Evolutionary conservation across 2,329 filamentous ascomycete genomes (phyloP).

Genomic region (Hymenoscyphus repandus): DNA sequence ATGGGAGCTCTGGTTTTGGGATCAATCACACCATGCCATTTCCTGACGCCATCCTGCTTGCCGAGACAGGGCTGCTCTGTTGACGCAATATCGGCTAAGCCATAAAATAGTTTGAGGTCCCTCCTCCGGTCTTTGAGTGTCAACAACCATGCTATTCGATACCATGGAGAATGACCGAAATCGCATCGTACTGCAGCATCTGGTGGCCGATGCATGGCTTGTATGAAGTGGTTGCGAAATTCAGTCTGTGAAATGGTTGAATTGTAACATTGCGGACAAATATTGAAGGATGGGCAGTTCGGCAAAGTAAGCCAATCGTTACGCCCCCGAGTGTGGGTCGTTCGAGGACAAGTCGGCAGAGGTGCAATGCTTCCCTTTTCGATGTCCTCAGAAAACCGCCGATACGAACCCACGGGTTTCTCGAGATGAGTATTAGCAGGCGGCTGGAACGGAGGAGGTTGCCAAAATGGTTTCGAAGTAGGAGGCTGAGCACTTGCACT

Average conservation of each 20-base stretch:
- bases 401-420: constrained; percentile 42
- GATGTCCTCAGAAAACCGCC: constrained; percentile 51
- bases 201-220: constrained; percentile 51
- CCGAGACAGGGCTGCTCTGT: constrained; percentile 55
- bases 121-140: constrained; percentile 64
- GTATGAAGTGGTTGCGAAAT: constrained; percentile 63
- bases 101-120: constrained; percentile 64
- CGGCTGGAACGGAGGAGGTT: constrained; percentile 41
- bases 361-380: constrained; percentile 38
- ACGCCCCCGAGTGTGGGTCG: constrained; percentile 53
- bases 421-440: constrained; percentile 29
- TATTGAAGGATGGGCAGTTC: constrained; percentile 64
- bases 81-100: constrained; percentile 58
- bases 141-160: constrained; percentile 77
- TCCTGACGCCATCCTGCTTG: constrained; percentile 47
- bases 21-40: constrained; percentile 74
- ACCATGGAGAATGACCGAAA: constrained; percentile 73
- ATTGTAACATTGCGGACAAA: constrained; percentile 77
- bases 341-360: constrained; percentile 66
- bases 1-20: constrained; percentile 59
- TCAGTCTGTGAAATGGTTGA: constrained; percentile 62
- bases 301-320: constrained; percentile 79
- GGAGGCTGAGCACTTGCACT: constrained; percentile 9
- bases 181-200: constrained; percentile 64
- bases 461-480: constrained; percentile 34